Base-by-base conservation (phyloP, 1,284 basidiomycete genomes). In the Crucibulum parvulum region DNA sequence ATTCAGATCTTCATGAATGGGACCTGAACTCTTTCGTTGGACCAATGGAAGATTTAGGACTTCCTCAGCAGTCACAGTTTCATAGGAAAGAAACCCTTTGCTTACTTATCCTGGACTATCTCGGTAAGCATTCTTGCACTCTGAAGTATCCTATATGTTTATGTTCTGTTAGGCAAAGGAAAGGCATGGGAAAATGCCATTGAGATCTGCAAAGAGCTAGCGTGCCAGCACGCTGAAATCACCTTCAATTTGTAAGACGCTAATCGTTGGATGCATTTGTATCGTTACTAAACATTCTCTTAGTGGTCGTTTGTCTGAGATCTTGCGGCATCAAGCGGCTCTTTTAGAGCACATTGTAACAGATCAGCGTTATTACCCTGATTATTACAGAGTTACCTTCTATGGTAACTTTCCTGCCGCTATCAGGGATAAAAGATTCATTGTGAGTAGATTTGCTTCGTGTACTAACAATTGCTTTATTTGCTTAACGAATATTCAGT, bases 161-260 rank as follows among this genome's bases (percentile, higher is more conserved):
- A 63, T 65, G 77, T 47, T 13, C 51, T 52, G 56, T 58, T 60
- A 94, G 94, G 93, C 56, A 94, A 95, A 76, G 97, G 96, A 2
- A 95, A 97, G 71, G 96, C 97, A 4, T 99, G 95, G 88, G 97
- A 99, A 76, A 92, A 88, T 57, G 96, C 95, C 2, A 88, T 98
- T 55, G 93, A 95, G 62, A 92, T 99, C 57, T 98, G 95, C 79
- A 93, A 94, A 76, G 96, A 97, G 67, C 79, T 98, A 10, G 90
- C 90, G 10, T 84, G 82, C 61, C 94, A 97, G 69, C 95, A 98
- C 76, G 85, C 91, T 8, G 88, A 89, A 70, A 83, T 93, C 38
- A 96, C 95, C 2, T 98, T 93, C 79, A 93, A 96, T 73, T 96
- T 98, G 92, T 94, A 78, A 37, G 89, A 24, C 24, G 74, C 37